Conservation (phyloP, 495 filamentous ascomycete species). For the Tetracladium marchalianum region DNA sequence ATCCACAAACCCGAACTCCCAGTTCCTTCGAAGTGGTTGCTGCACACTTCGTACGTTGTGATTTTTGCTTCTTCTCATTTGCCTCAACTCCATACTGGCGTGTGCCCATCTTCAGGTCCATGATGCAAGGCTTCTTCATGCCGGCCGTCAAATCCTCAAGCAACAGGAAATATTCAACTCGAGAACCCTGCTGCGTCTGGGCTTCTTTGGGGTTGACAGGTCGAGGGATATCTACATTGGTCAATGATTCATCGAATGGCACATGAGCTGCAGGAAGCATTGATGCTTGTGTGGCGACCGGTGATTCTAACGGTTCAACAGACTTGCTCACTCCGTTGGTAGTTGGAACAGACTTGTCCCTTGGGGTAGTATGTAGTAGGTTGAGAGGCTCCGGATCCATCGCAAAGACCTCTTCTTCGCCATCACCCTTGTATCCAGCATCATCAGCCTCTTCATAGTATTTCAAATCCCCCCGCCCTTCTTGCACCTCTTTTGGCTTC, state of each 20-base stretch:
- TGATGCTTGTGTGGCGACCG: background rate
- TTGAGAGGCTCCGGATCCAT: slow-evolving; percentile 50
- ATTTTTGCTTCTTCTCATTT: slow-evolving; percentile 80
- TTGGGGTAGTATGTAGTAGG: background rate
- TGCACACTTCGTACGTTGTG: slow-evolving; percentile 85
- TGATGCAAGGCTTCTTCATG: slow-evolving; percentile 91
- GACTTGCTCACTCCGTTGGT: background rate
- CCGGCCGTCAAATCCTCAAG: slow-evolving; percentile 96
- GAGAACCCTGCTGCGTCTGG: slow-evolving; percentile 47
- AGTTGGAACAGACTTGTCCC: background rate
- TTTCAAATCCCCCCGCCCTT: slow-evolving; percentile 59
- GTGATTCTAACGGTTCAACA: background rate
- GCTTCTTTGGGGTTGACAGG: slow-evolving; percentile 74
- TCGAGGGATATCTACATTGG: slow-evolving; percentile 29
- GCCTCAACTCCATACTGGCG: slow-evolving; percentile 96
- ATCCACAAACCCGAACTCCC: slow-evolving; percentile 87
- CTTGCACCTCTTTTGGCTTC: slow-evolving; percentile 51
- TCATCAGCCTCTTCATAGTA: slow-evolving; percentile 71
- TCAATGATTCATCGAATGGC: slow-evolving; percentile 9
- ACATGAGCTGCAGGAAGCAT: slow-evolving; percentile 4
- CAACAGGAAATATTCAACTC: slow-evolving; percentile 86
- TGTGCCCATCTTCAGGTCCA: slow-evolving; percentile 99
- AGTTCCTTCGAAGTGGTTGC: slow-evolving; percentile 85
- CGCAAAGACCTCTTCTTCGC: slow-evolving; percentile 62
- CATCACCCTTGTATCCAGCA: slow-evolving; percentile 71